Percentiles rank a stretch among this genome's conserved stretches.
Conservation (phyloP, 805 yeast genomes). For the Teunomyces panamensis region DNA sequence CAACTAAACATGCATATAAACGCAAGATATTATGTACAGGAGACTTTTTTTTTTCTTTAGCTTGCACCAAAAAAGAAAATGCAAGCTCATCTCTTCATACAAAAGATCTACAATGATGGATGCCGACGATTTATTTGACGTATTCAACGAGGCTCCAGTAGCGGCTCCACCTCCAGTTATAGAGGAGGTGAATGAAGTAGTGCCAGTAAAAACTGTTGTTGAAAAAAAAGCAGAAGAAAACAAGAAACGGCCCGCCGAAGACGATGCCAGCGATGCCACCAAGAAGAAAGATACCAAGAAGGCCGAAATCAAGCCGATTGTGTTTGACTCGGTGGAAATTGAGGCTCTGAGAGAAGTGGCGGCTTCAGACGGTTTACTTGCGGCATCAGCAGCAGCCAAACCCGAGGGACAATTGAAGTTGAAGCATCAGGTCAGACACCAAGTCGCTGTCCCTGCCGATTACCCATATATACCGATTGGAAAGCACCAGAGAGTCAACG, state of each 20-base stretch:
- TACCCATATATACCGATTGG: conserved; percentile 86
- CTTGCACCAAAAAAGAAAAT: too few species aligned
- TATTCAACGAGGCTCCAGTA: conserved; percentile 56
- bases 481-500: conserved; percentile 71
- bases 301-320: conserved; percentile 60
- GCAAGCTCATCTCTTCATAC: conserved; percentile 3
- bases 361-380: conserved; percentile 71
- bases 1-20: neutral
- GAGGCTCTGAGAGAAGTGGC: conserved; percentile 87
- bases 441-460: conserved; percentile 93
- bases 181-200: conserved; percentile 18
- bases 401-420: conserved; percentile 54
- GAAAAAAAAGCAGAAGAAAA: conserved; percentile 19
- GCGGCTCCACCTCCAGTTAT: conserved; percentile 23
- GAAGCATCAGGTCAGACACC: conserved; percentile 94
- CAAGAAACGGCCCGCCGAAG: conserved; percentile 12
- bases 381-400: conserved; percentile 18
- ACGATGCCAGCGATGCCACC: conserved; percentile 1
- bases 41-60: neutral
- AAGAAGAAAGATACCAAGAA: conserved; percentile 19
- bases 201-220: conserved; percentile 19
- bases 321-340: conserved; percentile 81
- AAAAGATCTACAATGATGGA: conserved; percentile 21
- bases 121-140: conserved; percentile 59
- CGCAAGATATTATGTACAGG: neutral